Base-by-base conservation (phyloP, 441 rosid species). In the Aleurites moluccanus region DNA sequence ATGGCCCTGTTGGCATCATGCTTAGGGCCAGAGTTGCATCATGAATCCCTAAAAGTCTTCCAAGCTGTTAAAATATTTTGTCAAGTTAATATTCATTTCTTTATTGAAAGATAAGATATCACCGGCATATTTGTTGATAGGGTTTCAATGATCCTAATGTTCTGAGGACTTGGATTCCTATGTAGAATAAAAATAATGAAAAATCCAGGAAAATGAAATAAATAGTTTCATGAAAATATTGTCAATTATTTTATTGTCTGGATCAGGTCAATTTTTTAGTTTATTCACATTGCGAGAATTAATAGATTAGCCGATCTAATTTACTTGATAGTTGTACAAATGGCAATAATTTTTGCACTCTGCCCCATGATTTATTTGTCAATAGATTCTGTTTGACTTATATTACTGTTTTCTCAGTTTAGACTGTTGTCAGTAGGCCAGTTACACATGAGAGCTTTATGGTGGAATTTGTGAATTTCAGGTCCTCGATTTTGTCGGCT, bases 401-500 rank as follows among this genome's bases (percentile, higher is more conserved):
- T 61, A 40, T 66, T 40, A 53, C 30, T 20, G 15, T 42, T 10
- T 55, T 9, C 15, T 53, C 10, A 65, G 40, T 52, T 53, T 18
- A 25, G 23, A 42, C 69, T 73, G 21, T 44, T 15, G 16, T 70
- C 20, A 42, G 0, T 64, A 55, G 15, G 10, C 67, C 30, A 38
- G 52, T 52, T 72, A 52, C 23, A 65, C 60, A 21, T 38, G 27
- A 67, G 73, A 64, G 21, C 6, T 75, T 76, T 52, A 56, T 72
- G 30, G 65, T 49, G 45, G 73, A 62, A 64, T 72, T 77, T 60
- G 47, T 78, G 78, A 53, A 65, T 84, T 83, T 86, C 91, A 92
- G 98, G 93, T 91, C 95, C 60, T 74, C 85, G 6, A 47, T 90
- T 74, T 76, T 85, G 28, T 81, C 92, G 55, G 77, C 83, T 73